These are phyloP conservation scores for Flaveria linearis DNA, from an alignment of 129 eudicot species.

Conservation along the genomic window DNA sequence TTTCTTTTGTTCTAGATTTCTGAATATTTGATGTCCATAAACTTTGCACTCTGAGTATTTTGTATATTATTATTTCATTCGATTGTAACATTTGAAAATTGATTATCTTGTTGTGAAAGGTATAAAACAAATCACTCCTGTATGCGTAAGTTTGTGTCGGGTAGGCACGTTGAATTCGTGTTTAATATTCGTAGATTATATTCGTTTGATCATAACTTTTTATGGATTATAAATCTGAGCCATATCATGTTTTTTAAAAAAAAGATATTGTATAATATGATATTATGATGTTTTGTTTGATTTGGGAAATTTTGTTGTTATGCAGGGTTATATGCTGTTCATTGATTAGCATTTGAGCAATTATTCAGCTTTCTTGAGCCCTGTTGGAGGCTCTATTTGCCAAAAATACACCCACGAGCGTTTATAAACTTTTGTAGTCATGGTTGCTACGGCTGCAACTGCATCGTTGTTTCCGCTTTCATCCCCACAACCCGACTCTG, in stretches of 20 bases:
- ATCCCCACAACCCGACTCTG: slow-evolving; percentile 59
- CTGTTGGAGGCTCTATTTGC: neutral
- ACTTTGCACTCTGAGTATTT: neutral
- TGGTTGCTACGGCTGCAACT: slow-evolving; percentile 84
- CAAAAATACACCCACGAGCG: neutral
- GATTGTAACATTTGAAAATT: slow-evolving; percentile 9
- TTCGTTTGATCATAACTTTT: neutral
- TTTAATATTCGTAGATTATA: neutral
- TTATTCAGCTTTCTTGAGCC: slow-evolving; percentile 2
- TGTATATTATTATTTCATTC: neutral
- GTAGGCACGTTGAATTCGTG: slow-evolving; percentile 13
- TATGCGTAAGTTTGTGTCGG: slow-evolving; percentile 15
- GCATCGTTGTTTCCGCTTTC: slow-evolving; percentile 62
- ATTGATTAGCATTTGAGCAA: slow-evolving; percentile 9
- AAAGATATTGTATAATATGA: neutral
- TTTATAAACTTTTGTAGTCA: slow-evolving; percentile 23
- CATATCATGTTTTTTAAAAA: too few relatives aligned
- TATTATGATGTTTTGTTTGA: neutral
- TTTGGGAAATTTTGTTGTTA: slow-evolving; percentile 7
- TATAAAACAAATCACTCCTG: slow-evolving; percentile 1
- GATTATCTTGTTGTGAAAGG: slow-evolving; percentile 4
- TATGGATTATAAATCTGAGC: too few relatives aligned
- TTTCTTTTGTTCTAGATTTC: neutral
- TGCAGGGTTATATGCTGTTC: slow-evolving; percentile 39
- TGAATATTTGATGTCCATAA: slow-evolving; percentile 1